Conservation (phyloP, 768 basidiomycete genomes). For the Lactarius trivialis region DNA sequence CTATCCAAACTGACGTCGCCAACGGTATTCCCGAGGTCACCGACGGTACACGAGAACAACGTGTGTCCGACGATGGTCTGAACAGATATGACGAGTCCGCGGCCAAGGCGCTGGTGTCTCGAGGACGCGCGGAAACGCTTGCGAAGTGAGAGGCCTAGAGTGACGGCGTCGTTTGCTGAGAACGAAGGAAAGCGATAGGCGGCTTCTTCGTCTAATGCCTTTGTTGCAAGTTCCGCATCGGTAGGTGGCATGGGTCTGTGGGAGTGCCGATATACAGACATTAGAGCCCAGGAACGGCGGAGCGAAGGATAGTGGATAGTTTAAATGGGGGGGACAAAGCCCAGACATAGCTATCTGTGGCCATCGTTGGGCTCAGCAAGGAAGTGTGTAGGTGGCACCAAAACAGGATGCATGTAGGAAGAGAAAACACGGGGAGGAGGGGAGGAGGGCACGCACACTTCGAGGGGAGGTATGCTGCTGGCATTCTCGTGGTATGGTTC, state of each 20-base stretch:
- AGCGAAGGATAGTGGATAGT: not conserved
- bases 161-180: constrained; percentile 71
- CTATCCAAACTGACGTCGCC: constrained; percentile 78
- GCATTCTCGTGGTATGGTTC: constrained; percentile 16
- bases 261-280: constrained; percentile 56
- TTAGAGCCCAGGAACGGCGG: constrained; percentile 11
- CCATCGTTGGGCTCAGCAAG: not conserved
- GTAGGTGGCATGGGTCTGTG: constrained; percentile 52
- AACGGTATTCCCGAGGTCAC: constrained; percentile 61
- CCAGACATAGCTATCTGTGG: not conserved
- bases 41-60: constrained; percentile 77
- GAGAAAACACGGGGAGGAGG: constrained; percentile 18
- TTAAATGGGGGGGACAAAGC: not conserved
- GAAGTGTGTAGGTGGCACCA: not conserved
- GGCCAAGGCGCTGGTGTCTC: constrained; percentile 60
- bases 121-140: constrained; percentile 75
- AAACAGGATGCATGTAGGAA: not conserved
- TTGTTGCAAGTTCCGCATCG: constrained; percentile 67
- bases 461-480: constrained; percentile 22
- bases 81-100: constrained; percentile 75
- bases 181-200: constrained; percentile 67
- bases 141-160: constrained; percentile 68
- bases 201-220: constrained; percentile 64
- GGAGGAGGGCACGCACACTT: constrained; percentile 20
- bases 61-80: constrained; percentile 75